Percentiles rank a stretch among this genome's conserved stretches.
Evolutionary conservation across 345 rosid species (phyloP).

Genomic region (Jatropha curcas): DNA sequence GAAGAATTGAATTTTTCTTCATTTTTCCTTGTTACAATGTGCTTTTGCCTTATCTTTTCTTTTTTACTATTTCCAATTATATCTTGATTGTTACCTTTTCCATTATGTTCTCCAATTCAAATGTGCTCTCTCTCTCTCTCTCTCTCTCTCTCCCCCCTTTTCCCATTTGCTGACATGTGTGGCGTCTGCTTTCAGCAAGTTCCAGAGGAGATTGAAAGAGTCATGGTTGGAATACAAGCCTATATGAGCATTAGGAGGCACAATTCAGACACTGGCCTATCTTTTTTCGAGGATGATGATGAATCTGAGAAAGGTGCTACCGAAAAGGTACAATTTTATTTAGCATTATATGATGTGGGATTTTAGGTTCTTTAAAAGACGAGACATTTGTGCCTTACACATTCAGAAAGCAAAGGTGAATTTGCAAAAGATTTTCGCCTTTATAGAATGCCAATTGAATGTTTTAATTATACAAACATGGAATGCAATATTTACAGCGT

Average conservation of each 20-base stretch:
- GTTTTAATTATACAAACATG: not conserved
- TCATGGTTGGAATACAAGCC: slow-evolving; percentile 86
- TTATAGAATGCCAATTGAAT: not conserved
- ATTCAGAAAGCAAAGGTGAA: not conserved
- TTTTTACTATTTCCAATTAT: not conserved
- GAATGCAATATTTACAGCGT: no score
- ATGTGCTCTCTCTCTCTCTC: not conserved
- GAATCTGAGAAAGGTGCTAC: slow-evolving; percentile 43
- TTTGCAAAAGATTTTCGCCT: slow-evolving; percentile 1
- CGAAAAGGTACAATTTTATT: slow-evolving; percentile 58
- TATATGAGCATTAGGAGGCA: slow-evolving; percentile 89
- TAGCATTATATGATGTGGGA: not conserved
- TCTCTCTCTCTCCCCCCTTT: no score
- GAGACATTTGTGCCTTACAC: not conserved
- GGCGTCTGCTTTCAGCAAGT: slow-evolving; percentile 66
- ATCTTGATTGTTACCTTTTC: not conserved
- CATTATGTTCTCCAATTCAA: not conserved
- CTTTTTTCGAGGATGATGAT: slow-evolving; percentile 64
- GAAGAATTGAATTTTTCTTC: not conserved
- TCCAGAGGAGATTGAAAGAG: slow-evolving; percentile 93
- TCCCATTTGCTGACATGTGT: not conserved
- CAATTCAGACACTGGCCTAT: slow-evolving; percentile 61
- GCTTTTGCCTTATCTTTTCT: not conserved
- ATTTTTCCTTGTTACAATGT: not conserved
- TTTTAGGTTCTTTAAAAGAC: not conserved